phyloP scores from a whole-genome alignment of 257 asterid genomes.

The Paraleonurus japonicus region DNA sequence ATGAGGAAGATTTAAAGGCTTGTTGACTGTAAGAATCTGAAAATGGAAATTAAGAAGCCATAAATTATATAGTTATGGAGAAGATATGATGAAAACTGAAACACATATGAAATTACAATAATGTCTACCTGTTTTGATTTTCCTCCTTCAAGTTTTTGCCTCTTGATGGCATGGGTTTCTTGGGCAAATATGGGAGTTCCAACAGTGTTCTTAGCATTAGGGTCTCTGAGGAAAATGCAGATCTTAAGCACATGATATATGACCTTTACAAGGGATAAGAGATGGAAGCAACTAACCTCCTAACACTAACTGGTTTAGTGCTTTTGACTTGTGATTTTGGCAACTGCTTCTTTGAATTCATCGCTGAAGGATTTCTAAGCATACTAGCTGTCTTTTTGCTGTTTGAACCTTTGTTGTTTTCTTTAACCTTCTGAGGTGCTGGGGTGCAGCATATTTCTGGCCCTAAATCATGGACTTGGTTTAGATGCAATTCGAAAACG shows the following conservation, averaged over 20 bases:
- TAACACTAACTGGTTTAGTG: conserved; percentile 50
- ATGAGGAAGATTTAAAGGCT: conserved; percentile 68
- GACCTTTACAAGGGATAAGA: not conserved
- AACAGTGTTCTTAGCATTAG: conserved; percentile 39
- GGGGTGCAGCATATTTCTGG: conserved; percentile 70
- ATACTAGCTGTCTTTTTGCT: conserved; percentile 64
- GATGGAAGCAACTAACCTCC: conserved; percentile 41
- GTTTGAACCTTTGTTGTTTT: conserved; percentile 50
- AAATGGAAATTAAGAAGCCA: not conserved
- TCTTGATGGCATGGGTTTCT: conserved; percentile 85
- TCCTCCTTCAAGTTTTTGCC: conserved; percentile 90
- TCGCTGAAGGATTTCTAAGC: conserved; percentile 61
- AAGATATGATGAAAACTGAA: not conserved
- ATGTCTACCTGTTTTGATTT: conserved; percentile 67
- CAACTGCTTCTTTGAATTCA: conserved; percentile 50
- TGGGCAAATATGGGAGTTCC: conserved; percentile 69
- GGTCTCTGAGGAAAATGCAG: conserved; percentile 39
- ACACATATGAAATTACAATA: not conserved
- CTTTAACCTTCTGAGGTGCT: conserved; percentile 41
- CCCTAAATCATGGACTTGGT: conserved; percentile 3
- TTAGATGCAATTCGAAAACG: conserved; percentile 13
- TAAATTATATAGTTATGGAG: not conserved
- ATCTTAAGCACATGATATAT: conserved; percentile 10
- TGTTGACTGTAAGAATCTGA: conserved; percentile 72
- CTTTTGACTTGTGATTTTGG: conserved; percentile 50